Evolutionary conservation across 2,329 filamentous ascomycete genomes (phyloP).

Genomic region (Penicillium hordei): DNA sequence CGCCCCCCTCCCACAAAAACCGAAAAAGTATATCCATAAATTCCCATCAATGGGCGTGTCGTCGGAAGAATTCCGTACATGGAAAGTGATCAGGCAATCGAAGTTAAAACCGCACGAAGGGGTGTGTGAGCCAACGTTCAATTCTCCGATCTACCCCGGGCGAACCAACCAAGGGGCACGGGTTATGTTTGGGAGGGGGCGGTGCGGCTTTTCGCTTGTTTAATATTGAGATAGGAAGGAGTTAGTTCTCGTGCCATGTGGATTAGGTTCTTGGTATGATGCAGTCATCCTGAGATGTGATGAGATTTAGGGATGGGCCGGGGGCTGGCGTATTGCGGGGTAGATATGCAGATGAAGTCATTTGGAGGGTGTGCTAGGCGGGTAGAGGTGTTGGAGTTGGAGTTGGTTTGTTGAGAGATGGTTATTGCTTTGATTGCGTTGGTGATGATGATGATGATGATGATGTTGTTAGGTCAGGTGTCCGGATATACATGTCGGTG

Average conservation of each 20-base stretch:
- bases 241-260: background rate
- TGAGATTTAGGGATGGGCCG: background rate
- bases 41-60: background rate
- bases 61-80: background rate
- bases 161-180: background rate
- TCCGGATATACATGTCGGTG: background rate
- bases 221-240: conserved; percentile 1
- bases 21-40: background rate
- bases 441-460: background rate
- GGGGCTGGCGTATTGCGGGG: background rate
- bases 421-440: background rate
- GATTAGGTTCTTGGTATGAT: background rate
- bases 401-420: background rate
- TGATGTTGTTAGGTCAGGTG: background rate
- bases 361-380: background rate
- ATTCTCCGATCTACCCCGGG: conserved; percentile 2
- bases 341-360: conserved; percentile 2
- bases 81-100: background rate
- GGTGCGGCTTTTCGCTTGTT: background rate
- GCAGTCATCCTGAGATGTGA: background rate
- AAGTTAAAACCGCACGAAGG: background rate
- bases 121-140: background rate
- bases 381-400: background rate
- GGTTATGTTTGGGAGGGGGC: background rate
- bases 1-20: background rate